Conservation (phyloP, 352 stramenopile species). For the Phytophthora brassicae region DNA sequence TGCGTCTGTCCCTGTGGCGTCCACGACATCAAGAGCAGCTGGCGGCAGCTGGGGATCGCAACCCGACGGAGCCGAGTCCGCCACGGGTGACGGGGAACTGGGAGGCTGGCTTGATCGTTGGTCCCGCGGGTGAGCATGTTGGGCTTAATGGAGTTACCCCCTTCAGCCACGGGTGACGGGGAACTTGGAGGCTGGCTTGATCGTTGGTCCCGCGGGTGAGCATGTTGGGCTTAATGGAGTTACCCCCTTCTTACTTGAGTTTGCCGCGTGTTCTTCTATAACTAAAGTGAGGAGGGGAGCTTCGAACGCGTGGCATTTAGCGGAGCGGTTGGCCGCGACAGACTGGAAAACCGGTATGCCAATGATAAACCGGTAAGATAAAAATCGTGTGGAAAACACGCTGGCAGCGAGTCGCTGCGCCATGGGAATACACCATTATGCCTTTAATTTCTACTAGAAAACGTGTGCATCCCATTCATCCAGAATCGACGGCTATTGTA, state of each 20-base stretch:
- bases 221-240: neutral
- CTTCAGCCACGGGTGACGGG: slow-evolving; percentile 5
- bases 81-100: slow-evolving; percentile 9
- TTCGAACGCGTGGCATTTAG: too few relatives aligned
- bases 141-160: neutral
- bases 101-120: neutral
- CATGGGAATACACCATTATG: too few relatives aligned
- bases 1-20: slow-evolving; percentile 10
- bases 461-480: too few relatives aligned
- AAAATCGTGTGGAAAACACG: too few relatives aligned
- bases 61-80: neutral
- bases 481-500: too few relatives aligned
- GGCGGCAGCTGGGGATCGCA: neutral
- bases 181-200: neutral
- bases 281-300: too few relatives aligned
- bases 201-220: slow-evolving; percentile 8
- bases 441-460: too few relatives aligned
- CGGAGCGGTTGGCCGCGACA: too few relatives aligned
- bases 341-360: too few relatives aligned
- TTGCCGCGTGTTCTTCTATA: too few relatives aligned
- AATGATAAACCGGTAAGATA: too few relatives aligned
- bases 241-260: neutral
- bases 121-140: slow-evolving; percentile 13
- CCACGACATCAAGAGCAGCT: slow-evolving; percentile 2
- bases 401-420: too few relatives aligned